A percentile compares a stretch with the other conserved stretches of the same genome.
phyloP scores from a whole-genome alignment of 306 rosid species.

The Comarum palustre region DNA sequence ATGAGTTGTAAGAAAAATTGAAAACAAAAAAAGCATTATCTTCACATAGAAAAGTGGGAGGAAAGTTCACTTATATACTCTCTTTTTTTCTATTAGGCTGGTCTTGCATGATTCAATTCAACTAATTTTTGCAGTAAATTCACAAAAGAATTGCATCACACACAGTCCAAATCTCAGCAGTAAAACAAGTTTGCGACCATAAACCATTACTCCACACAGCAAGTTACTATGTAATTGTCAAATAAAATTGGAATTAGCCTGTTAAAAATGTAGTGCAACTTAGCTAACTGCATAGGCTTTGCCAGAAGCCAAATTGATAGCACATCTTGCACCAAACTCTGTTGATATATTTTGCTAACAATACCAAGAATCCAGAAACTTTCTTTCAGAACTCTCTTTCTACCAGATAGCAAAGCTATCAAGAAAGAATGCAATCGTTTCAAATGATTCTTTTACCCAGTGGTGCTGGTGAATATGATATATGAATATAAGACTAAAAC shows the following conservation, averaged over 20 bases:
- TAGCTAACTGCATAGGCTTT: not conserved
- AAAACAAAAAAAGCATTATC: not conserved
- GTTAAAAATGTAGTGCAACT: not conserved
- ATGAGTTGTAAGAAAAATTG: not conserved
- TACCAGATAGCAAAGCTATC: no score
- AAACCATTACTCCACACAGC: not conserved
- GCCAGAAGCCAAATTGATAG: not conserved
- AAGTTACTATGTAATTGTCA: not conserved
- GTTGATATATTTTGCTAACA: not conserved
- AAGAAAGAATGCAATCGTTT: no score
- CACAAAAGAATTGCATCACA: not conserved
- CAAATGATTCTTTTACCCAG: no score
- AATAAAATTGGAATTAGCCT: not conserved
- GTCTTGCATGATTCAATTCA: not conserved
- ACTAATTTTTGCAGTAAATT: not conserved
- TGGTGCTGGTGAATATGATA: not conserved
- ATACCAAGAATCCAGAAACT: not conserved
- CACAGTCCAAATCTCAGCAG: not conserved
- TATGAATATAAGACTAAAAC: not conserved
- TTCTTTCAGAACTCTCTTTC: no score
- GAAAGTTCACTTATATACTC: not conserved
- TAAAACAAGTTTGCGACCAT: not conserved
- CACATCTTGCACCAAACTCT: not conserved
- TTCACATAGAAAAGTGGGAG: not conserved
- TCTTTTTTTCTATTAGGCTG: not conserved